Base-by-base conservation (phyloP, 2,329 filamentous ascomycete species). In the Cordyceps militaris region DNA sequence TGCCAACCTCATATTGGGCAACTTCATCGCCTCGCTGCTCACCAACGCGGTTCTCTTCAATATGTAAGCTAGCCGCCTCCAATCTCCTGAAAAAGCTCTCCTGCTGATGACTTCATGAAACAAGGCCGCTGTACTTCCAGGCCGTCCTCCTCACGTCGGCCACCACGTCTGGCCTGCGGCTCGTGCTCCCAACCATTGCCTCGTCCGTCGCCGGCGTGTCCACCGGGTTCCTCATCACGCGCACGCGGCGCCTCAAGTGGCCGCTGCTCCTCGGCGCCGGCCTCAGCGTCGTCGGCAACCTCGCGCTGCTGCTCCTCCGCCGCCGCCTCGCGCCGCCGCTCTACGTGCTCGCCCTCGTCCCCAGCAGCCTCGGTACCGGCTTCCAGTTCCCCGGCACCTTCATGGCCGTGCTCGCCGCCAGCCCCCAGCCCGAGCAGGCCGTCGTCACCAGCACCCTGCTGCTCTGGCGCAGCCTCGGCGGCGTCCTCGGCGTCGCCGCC, bases 41-140 rank as follows among this genome's bases (percentile, higher is more conserved):
- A 66, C 75, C 51, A 84, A 83, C 63, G 77, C 81, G 9, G 76
- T 85, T 48, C 65, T 82, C 21, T 85, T 85, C 66, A 85, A 85
- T 67, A 77, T 81, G 76, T 78, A 67, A 70, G 75, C 8, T 36
- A 11, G 62, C n/a, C 24, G 19, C 6, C 32, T 23, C 50, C n/a
- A 7, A 26, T 21, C 40, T 40, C 36, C 16, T 16, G 23, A 34
- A 30, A 47, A 49, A 47, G 14, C 32, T 52, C 58, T 24, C 43
- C 40, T 16, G 16, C 23, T n/a, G 8, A 24, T 26, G 3, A 9
- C 32, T 34, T 3, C 32, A 34, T 34, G 32, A 11, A 34, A 36
- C 9, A n/a, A 83, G 83, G 6, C 88, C 88, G 0, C 75, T 92
- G 8, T 92, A 86, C 74, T 91, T 89, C 72, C 87, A 90, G 67